Percentiles rank a stretch among this genome's conserved stretches.
These are phyloP conservation scores for Hanseniaspora vineae DNA, from an alignment of 805 yeast species.

Conservation along the genomic window DNA sequence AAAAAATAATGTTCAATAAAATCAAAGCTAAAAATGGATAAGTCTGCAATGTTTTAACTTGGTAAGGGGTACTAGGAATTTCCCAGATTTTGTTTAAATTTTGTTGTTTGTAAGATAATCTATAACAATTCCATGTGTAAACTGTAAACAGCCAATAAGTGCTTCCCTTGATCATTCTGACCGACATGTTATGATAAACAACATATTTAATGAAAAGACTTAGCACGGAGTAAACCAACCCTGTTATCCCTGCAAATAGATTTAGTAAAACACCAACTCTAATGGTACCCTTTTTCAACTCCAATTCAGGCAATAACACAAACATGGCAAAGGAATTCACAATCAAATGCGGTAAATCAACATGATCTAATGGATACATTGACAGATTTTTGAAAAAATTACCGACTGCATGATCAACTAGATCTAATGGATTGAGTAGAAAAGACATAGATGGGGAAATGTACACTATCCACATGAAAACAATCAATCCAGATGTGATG, in stretches of 20 bases:
- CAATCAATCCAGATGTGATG: background rate
- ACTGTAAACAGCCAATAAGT: slow-evolving; percentile 67
- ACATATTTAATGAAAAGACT: slow-evolving; percentile 23
- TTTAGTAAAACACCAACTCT: slow-evolving; percentile 74
- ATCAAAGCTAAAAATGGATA: background rate
- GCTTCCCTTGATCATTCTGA: slow-evolving; percentile 49
- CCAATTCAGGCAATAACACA: slow-evolving; percentile 53
- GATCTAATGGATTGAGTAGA: background rate
- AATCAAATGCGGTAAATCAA: slow-evolving; percentile 44
- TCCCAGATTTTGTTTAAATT: background rate
- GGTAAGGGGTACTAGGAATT: background rate
- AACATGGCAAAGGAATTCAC: slow-evolving; percentile 45
- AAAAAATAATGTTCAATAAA: background rate
- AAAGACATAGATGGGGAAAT: background rate
- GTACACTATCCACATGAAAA: background rate
- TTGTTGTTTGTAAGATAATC: background rate
- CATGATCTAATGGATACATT: slow-evolving; percentile 61
- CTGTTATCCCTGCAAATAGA: slow-evolving; percentile 56
- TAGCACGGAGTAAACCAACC: slow-evolving; percentile 43
- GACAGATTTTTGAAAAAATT: slow-evolving; percentile 29
- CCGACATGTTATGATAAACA: slow-evolving; percentile 24
- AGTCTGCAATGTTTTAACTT: background rate
- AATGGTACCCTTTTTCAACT: slow-evolving; percentile 66
- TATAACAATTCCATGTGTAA: slow-evolving; percentile 12
- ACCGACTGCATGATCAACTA: background rate